phyloP scores from a whole-genome alignment of 2,329 filamentous ascomycete species.

The Colletotrichum kahawae region DNA sequence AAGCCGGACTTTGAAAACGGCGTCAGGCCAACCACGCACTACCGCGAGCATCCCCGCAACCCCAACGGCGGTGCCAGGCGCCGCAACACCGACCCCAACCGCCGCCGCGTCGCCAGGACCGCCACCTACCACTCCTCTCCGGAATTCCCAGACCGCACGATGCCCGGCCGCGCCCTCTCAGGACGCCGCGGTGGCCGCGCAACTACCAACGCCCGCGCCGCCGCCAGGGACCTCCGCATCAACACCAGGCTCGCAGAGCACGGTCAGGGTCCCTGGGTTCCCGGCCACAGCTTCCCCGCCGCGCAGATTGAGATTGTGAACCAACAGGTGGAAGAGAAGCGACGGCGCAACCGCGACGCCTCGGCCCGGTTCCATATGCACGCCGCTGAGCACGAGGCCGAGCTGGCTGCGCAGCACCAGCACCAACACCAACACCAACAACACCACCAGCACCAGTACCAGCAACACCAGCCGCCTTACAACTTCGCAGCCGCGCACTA shows the following conservation, averaged over 20 bases:
- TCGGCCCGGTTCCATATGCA: background rate
- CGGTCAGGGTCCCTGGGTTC: background rate
- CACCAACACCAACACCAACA: background rate
- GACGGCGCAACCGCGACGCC: background rate
- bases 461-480: background rate
- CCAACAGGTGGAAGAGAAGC: background rate
- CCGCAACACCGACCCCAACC: slow-evolving; percentile 1
- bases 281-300: background rate
- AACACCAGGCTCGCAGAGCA: background rate
- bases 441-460: background rate
- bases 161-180: slow-evolving; percentile 34
- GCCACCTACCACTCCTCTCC: slow-evolving; percentile 21
- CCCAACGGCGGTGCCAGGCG: background rate
- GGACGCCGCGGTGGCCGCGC: slow-evolving; percentile 38
- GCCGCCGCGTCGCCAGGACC: slow-evolving; percentile 13
- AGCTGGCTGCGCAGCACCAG: background rate
- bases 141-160: slow-evolving; percentile 28
- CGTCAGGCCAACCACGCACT: slow-evolving; percentile 86
- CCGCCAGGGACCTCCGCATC: background rate
- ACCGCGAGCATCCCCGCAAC: slow-evolving; percentile 34
- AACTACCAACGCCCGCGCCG: slow-evolving; percentile 26
- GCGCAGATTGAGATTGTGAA: background rate
- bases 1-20: slow-evolving; percentile 72
- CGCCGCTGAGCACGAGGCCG: background rate
- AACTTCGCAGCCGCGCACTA: background rate